Evolutionary conservation across 805 yeast genomes (phyloP).

Genomic region (Metschnikowia matae): DNA sequence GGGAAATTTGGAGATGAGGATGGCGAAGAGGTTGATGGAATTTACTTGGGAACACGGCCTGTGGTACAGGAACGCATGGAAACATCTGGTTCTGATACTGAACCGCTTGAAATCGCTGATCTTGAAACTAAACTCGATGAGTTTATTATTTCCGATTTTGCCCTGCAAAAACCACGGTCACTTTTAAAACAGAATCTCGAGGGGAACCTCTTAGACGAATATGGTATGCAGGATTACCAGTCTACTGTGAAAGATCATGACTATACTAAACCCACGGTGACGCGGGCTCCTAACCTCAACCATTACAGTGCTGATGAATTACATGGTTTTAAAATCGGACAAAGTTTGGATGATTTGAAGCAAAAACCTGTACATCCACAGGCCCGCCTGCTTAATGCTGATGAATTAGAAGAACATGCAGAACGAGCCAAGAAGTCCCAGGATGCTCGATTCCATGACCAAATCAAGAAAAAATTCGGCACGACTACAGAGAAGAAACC

Average conservation of each 20-base stretch:
- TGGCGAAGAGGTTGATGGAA: slow-evolving; percentile 24
- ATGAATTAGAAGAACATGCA: slow-evolving; percentile 26
- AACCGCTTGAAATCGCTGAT: slow-evolving; percentile 14
- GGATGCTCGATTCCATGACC: slow-evolving; percentile 25
- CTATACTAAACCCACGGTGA: slow-evolving; percentile 20
- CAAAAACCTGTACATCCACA: slow-evolving; percentile 1
- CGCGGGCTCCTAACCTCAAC: slow-evolving; percentile 17
- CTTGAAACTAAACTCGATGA: slow-evolving; percentile 19
- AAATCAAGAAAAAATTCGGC: slow-evolving; percentile 28
- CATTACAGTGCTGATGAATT: slow-evolving; percentile 26
- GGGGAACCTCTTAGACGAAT: slow-evolving; percentile 35
- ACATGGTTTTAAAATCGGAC: slow-evolving; percentile 36
- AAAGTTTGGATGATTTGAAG: slow-evolving; percentile 2
- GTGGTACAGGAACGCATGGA: neutral
- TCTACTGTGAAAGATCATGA: slow-evolving; percentile 28
- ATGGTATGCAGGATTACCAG: slow-evolving; percentile 32
- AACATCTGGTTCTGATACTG: slow-evolving; percentile 4
- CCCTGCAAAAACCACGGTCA: slow-evolving; percentile 24
- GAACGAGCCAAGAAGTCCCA: slow-evolving; percentile 23
- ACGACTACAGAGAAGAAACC: slow-evolving; percentile 1
- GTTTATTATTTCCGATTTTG: slow-evolving; percentile 13
- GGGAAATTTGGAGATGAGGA: too few species aligned
- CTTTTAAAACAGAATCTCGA: slow-evolving; percentile 27
- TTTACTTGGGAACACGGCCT: slow-evolving; percentile 30
- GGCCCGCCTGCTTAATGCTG: slow-evolving; percentile 20